Evolutionary conservation across 2,329 filamentous ascomycete species (phyloP).

Genomic region (Stemphylium beticola): DNA sequence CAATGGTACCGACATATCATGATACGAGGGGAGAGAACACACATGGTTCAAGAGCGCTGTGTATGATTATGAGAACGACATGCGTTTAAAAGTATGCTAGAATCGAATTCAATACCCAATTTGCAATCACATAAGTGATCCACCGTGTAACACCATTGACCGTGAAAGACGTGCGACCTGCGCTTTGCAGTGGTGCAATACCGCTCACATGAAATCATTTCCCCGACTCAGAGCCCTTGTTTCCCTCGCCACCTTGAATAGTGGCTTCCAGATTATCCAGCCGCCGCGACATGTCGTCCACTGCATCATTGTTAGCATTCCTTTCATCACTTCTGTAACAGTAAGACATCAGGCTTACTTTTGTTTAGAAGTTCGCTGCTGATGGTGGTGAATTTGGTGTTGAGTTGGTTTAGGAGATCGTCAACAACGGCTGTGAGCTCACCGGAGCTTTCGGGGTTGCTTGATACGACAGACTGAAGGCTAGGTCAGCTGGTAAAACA

Average conservation of each 20-base stretch:
- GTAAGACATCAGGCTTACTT: slow-evolving; percentile 62
- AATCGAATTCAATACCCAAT: slow-evolving; percentile 8
- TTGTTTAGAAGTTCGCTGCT: slow-evolving; percentile 89
- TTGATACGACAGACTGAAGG: slow-evolving; percentile 24
- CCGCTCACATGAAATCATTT: slow-evolving; percentile 18
- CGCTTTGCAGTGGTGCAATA: neutral
- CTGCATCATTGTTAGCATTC: slow-evolving; percentile 53
- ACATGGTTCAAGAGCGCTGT: slow-evolving; percentile 11
- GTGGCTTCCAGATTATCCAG: slow-evolving; percentile 83
- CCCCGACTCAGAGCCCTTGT: slow-evolving; percentile 33
- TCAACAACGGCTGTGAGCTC: slow-evolving; percentile 83
- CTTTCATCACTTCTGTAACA: too few species aligned
- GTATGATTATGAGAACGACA: slow-evolving; percentile 24
- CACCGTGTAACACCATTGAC: neutral
- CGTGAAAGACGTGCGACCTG: neutral
- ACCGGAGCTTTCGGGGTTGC: slow-evolving; percentile 46
- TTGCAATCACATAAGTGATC: neutral
- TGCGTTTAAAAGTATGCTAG: slow-evolving; percentile 2
- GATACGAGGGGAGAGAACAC: neutral
- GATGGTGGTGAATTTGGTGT: slow-evolving; percentile 82
- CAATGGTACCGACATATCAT: neutral
- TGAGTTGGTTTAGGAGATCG: slow-evolving; percentile 82
- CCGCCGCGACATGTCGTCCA: slow-evolving; percentile 92
- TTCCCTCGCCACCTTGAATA: slow-evolving; percentile 62
- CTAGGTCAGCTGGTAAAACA: too few species aligned